Conservation (phyloP, 23 red algal genomes). For the Cyanidium caldarium region DNA sequence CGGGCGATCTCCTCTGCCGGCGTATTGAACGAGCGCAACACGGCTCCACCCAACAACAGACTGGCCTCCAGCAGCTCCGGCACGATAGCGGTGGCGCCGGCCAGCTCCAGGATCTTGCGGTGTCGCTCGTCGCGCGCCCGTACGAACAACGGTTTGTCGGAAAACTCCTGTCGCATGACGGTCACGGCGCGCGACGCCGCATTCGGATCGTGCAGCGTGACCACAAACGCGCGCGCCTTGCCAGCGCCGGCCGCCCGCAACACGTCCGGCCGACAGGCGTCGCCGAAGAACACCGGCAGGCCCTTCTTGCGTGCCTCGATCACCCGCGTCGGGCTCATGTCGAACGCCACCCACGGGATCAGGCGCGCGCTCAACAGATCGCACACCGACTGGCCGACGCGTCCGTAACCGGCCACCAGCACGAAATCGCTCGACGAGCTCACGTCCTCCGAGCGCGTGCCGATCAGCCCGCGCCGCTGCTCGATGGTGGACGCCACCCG, state of each 20-base stretch:
- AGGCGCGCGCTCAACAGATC: constrained; percentile 87
- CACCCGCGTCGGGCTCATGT: constrained; percentile 82
- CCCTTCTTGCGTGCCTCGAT: constrained; percentile 77
- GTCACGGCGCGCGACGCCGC: constrained; percentile 62
- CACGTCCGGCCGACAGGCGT: constrained; percentile 82
- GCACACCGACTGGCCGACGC: constrained; percentile 89
- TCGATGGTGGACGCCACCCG: constrained; percentile 45
- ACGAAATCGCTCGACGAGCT: constrained; percentile 88
- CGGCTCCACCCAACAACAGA: constrained; percentile 75
- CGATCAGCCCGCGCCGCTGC: constrained; percentile 70
- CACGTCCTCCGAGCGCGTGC: constrained; percentile 64
- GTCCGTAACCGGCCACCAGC: constrained; percentile 90
- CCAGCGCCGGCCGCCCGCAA: constrained; percentile 68
- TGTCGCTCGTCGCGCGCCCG: constrained; percentile 68
- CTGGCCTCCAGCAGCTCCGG: constrained; percentile 93
- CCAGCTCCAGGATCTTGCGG: constrained; percentile 65
- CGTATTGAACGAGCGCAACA: constrained; percentile 65
- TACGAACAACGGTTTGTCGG: constrained; percentile 56
- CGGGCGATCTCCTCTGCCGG: constrained; percentile 68
- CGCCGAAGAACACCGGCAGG: constrained; percentile 90
- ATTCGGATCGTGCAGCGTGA: constrained; percentile 81
- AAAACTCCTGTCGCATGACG: constrained; percentile 67
- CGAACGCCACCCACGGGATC: constrained; percentile 87
- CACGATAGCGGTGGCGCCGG: constrained; percentile 83
- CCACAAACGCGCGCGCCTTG: constrained; percentile 66